These are phyloP conservation scores for Saccharomycopsis oosterbeekiorum DNA, from an alignment of 805 yeast species.

Conservation along the genomic window DNA sequence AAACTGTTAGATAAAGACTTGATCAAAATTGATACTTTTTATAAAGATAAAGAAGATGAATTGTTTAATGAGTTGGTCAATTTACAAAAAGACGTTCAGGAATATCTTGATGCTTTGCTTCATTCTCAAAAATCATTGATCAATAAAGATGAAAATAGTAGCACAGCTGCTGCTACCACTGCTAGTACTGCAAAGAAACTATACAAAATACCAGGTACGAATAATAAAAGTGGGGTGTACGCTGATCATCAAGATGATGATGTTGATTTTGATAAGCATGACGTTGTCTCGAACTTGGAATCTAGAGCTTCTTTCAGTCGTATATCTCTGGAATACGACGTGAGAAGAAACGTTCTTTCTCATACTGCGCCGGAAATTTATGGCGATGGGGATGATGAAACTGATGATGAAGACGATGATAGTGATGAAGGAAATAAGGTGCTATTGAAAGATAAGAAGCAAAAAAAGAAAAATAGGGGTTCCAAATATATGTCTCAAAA, in stretches of 20 bases:
- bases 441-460: slow-evolving; percentile 1
- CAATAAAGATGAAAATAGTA: not conserved
- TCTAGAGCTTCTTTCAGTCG: slow-evolving; percentile 5
- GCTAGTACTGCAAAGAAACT: not conserved
- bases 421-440: slow-evolving; percentile 1
- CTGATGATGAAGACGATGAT: slow-evolving; percentile 16
- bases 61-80: slow-evolving; percentile 42
- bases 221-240: not conserved
- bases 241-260: slow-evolving; percentile 4
- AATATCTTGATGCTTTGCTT: slow-evolving; percentile 25
- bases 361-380: slow-evolving; percentile 16
- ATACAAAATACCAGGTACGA: not conserved
- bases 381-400: slow-evolving; percentile 14
- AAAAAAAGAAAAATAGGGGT: not conserved
- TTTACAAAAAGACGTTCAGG: slow-evolving; percentile 51
- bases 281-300: not conserved
- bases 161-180: not conserved
- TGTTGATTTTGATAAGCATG: slow-evolving; percentile 7
- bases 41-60: slow-evolving; percentile 52
- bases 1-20: slow-evolving; percentile 73
- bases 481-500: not conserved
- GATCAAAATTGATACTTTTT: slow-evolving; percentile 67
- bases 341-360: slow-evolving; percentile 10
- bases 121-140: not conserved
- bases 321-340: slow-evolving; percentile 10